Evolutionary conservation across 108 stramenopile species (phyloP), one percentile per base, ranked within the genome.

Genomic region (Cyclostephanos invisitatus): DNA sequence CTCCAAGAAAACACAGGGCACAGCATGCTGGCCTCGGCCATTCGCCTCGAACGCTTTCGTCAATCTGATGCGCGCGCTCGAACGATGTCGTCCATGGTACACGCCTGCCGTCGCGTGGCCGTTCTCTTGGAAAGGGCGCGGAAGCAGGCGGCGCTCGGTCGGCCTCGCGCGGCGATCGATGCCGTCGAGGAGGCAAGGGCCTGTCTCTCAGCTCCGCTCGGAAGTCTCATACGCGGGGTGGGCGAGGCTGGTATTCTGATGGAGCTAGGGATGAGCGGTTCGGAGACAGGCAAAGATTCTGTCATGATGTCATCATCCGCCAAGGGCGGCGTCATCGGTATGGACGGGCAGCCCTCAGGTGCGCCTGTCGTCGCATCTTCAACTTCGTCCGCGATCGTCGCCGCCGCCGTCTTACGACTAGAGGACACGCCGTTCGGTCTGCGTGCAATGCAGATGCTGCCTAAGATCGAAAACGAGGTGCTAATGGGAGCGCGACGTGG

Each of bases 391-490:
- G 1, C 37, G 51, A 53, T 28, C 24, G 57, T 24, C 82, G 74
- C 37, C 73, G 32, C 77, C 27, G 61, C 81, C 35, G 63, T 84
- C 21, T 24, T 89, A 25, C 79, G 71, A 11, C 72, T 95, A 17
- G 87, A 92, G 71, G 90, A 95, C 50, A 95, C 94, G 4, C 94
- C 94, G 32, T 93, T 95, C 82, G 94, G 94, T 20, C 60, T 74
- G 21, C 69, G 91, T n/a, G 94, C 94, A 40, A 86, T 82, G 64
- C 79, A 87, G 66, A 84, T 91, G 80, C 67, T 95, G 10, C 94
- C 94, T 9, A 95, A 91, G 74, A 92, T 95, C 69, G 94, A 95
- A 69, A 92, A 90, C 48, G 91, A 95, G 73, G 94, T 95, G 9
- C 54, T 92, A 17, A 89, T 90, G 83, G 86, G 87, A 14, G 94